phyloP scores from a whole-genome alignment of 768 basidiomycete species.

The Lentinula guzmanii region DNA sequence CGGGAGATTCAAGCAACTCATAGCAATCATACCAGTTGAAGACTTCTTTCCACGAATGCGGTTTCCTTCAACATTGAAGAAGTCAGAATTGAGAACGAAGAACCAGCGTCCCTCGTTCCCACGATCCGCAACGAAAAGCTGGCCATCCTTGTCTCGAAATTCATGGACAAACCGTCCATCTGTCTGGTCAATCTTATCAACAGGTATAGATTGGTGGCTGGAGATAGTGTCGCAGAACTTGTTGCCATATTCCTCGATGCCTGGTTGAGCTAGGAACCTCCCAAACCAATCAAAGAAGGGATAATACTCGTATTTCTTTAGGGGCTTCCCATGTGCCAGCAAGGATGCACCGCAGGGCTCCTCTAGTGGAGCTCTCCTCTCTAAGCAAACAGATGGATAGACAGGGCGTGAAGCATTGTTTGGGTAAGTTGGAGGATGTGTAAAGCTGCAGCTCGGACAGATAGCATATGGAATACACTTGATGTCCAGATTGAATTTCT shows the following conservation, averaged over 20 bases:
- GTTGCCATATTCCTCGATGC: not conserved
- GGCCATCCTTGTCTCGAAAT: not conserved
- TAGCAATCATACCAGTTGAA: constrained; percentile 5
- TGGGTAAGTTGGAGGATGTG: not conserved
- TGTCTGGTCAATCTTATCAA: not conserved
- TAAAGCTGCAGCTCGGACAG: not conserved
- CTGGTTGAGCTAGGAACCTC: not conserved
- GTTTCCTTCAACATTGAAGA: constrained; percentile 3
- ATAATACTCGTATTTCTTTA: constrained; percentile 4
- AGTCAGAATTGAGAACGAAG: constrained; percentile 1
- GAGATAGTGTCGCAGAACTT: not conserved
- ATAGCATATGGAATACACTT: not conserved
- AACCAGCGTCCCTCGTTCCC: constrained; percentile 4
- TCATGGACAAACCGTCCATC: not conserved
- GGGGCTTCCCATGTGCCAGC: not conserved
- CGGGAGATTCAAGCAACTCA: constrained; percentile 7
- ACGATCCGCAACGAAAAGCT: not conserved
- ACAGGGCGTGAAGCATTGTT: not conserved
- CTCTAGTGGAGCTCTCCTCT: not conserved
- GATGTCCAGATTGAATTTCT: not conserved
- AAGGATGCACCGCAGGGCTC: not conserved
- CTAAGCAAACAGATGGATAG: not conserved
- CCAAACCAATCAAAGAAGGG: constrained; percentile 8
- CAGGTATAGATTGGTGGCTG: not conserved
- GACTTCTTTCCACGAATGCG: not conserved